These are phyloP conservation scores for Allomyces javanicus DNA, from an alignment of 192 early-diverging fungal species.

Conservation along the genomic window DNA sequence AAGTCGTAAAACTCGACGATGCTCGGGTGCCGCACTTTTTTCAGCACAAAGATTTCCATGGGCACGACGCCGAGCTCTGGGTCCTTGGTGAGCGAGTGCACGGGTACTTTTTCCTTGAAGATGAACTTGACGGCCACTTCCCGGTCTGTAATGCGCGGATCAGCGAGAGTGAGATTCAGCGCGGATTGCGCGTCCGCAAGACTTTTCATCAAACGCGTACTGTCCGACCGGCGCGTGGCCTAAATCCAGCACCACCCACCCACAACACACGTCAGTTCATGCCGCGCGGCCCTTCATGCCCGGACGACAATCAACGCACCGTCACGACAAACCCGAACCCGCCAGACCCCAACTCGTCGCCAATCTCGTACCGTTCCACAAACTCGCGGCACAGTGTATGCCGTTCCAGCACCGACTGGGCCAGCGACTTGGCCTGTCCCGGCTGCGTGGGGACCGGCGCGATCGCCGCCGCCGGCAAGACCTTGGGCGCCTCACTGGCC, in stretches of 20 bases:
- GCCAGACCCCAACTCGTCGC: conserved; percentile 48
- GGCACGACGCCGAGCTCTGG: conserved; percentile 30
- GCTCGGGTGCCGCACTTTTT: conserved; percentile 30
- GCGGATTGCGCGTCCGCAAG: too few relatives aligned
- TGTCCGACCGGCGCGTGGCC: conserved; percentile 22
- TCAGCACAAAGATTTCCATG: conserved; percentile 38
- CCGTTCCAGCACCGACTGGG: conserved; percentile 6
- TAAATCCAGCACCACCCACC: too few relatives aligned
- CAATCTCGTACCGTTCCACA: conserved; percentile 19
- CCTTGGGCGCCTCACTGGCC: too few relatives aligned
- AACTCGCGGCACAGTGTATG: conserved; percentile 26
- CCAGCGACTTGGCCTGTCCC: neutral
- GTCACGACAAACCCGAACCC: conserved; percentile 62
- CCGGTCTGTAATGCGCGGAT: conserved; percentile 1
- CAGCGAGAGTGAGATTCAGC: too few relatives aligned
- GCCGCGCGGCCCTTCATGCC: too few relatives aligned
- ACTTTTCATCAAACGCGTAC: neutral
- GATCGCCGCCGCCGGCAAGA: too few relatives aligned
- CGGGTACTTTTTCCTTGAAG: conserved; percentile 30
- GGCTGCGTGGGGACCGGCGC: neutral
- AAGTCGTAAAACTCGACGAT: conserved; percentile 32
- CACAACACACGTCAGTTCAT: too few relatives aligned
- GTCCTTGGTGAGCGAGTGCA: conserved; percentile 29
- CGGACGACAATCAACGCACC: too few relatives aligned
- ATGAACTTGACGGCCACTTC: conserved; percentile 52